Conservation (phyloP, 2,329 filamentous ascomycete genomes). For the Dactylella cylindrospora region DNA sequence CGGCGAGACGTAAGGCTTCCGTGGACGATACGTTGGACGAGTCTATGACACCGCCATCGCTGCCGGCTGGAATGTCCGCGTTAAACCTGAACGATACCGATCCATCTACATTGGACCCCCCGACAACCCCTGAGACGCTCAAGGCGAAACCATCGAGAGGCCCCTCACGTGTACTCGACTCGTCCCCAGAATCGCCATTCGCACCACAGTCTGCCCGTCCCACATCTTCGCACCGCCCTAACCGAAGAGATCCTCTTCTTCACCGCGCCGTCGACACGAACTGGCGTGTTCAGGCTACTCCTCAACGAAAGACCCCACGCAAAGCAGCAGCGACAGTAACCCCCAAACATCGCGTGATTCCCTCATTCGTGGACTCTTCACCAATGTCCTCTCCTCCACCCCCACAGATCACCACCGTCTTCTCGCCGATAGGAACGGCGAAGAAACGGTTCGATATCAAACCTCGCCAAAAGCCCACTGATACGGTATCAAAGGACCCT, state of each 20-base stretch:
- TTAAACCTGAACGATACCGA: conserved; percentile 20
- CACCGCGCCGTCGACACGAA: conserved; percentile 94
- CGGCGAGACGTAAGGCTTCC: conserved; percentile 14
- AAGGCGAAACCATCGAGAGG: conserved; percentile 9
- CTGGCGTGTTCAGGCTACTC: conserved; percentile 90
- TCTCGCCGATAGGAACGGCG: conserved; percentile 31
- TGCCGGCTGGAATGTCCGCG: conserved; percentile 22
- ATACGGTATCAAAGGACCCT: conserved; percentile 15
- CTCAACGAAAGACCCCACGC: conserved; percentile 57
- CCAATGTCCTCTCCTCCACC: conserved; percentile 54
- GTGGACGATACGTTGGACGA: conserved; percentile 34
- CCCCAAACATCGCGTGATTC: conserved; percentile 49
- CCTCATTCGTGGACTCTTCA: conserved; percentile 54
- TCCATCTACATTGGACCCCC: conserved; percentile 29
- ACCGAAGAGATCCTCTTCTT: conserved; percentile 70
- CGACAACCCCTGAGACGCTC: conserved; percentile 23
- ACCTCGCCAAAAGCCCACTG: conserved; percentile 18
- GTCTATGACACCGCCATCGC: conserved; percentile 29
- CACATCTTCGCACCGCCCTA: conserved; percentile 51
- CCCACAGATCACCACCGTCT: conserved; percentile 42
- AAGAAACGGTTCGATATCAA: conserved; percentile 34
- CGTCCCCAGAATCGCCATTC: conserved; percentile 32
- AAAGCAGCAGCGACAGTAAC: conserved; percentile 53
- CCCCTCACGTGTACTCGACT: conserved; percentile 14
- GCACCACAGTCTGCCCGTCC: conserved; percentile 55